Evolutionary conservation across 768 basidiomycete genomes (phyloP).

Genomic region (Agaricus subrufescens): DNA sequence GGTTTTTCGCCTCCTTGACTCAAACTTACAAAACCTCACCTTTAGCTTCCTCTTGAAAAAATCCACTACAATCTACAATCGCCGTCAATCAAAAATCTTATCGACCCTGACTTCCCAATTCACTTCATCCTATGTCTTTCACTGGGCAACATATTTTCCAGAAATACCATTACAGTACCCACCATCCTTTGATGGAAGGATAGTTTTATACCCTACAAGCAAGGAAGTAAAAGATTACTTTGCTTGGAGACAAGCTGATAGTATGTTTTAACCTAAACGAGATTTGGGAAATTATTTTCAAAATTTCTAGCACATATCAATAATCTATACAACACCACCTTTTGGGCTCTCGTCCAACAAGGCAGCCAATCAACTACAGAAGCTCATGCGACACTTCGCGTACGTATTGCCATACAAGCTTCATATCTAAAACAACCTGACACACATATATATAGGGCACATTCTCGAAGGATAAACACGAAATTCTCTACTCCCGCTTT

Average conservation of each 20-base stretch:
- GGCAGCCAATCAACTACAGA: constrained; percentile 74
- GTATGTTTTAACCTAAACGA: constrained; percentile 46
- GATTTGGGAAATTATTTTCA: neutral
- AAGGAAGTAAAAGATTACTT: constrained; percentile 87
- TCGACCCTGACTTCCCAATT: constrained; percentile 82
- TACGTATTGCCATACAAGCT: constrained; percentile 25
- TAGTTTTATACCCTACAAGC: constrained; percentile 73
- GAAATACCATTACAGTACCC: constrained; percentile 69
- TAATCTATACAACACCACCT: constrained; percentile 93
- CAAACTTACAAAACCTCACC: neutral
- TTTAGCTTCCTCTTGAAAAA: constrained; percentile 82
- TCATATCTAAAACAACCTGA: neutral
- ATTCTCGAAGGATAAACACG: constrained; percentile 84
- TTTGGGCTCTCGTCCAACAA: constrained; percentile 90
- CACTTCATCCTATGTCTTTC: constrained; percentile 85
- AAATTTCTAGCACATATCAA: constrained; percentile 83
- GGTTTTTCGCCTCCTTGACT: neutral
- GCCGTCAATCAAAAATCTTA: constrained; percentile 83
- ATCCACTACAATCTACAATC: constrained; percentile 73
- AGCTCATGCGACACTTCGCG: constrained; percentile 78
- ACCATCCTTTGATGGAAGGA: constrained; percentile 90
- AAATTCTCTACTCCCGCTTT: constrained; percentile 81
- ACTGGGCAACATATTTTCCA: constrained; percentile 81
- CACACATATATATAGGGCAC: constrained; percentile 59
- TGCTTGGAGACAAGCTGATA: constrained; percentile 93